These are phyloP conservation scores for Neurospora sp. DNA, from an alignment of 495 filamentous ascomycete genomes.

Conservation along the genomic window DNA sequence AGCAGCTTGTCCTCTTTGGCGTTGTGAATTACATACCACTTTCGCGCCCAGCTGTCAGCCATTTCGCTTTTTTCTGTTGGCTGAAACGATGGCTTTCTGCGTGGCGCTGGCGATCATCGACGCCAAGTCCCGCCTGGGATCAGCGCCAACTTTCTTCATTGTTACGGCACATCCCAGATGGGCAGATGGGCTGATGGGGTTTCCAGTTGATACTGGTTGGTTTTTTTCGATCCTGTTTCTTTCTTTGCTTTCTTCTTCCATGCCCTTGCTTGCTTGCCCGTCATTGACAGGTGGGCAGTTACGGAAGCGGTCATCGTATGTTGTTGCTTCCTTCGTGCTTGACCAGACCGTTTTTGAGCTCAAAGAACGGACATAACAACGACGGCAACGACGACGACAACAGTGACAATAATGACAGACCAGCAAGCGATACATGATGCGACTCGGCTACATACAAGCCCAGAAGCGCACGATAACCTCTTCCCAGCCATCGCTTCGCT, in stretches of 20 bases:
- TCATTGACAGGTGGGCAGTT: background rate
- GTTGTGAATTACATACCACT: background rate
- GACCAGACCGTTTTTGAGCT: background rate
- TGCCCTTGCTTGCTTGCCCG: background rate
- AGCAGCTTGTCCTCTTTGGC: background rate
- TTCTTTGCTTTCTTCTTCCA: background rate
- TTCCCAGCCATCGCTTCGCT: background rate
- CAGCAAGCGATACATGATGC: background rate
- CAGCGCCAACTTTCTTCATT: background rate
- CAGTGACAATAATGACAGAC: background rate
- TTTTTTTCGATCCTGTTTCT: background rate
- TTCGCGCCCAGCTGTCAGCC: background rate
- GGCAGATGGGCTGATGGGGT: background rate
- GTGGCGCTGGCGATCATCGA: constrained; percentile 19
- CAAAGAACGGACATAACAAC: background rate
- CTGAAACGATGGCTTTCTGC: constrained; percentile 11
- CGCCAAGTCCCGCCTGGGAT: constrained; percentile 5
- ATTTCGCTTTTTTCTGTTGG: background rate
- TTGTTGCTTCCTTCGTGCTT: background rate
- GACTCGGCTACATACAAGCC: background rate
- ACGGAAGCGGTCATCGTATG: background rate
- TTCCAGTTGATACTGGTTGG: background rate
- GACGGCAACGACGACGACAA: background rate
- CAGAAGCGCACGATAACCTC: background rate
- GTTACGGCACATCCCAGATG: background rate